Evolutionary conservation across 2,329 filamentous ascomycete species (phyloP).

Genomic region (Phialocephala sp.): DNA sequence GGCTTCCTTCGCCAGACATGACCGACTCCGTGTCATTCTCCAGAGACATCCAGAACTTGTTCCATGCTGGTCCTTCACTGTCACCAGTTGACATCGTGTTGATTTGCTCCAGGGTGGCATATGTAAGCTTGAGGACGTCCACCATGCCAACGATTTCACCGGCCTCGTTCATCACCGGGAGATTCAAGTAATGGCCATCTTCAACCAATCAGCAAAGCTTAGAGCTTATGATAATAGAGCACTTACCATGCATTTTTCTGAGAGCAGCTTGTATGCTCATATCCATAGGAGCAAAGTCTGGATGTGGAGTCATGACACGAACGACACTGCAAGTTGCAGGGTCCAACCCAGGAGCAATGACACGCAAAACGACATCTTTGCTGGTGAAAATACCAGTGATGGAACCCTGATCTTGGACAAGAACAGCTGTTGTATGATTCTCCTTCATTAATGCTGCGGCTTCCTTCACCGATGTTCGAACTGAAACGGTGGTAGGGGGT

Average conservation of each 20-base stretch:
- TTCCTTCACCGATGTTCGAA: slow-evolving; percentile 94
- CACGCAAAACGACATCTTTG: slow-evolving; percentile 97
- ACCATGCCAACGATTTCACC: slow-evolving; percentile 99
- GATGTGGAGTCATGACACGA: slow-evolving; percentile 98
- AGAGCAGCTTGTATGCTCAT: slow-evolving; percentile 99
- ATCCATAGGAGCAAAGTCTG: slow-evolving; percentile 97
- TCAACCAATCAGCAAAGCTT: slow-evolving; percentile 32
- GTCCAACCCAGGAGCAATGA: slow-evolving; percentile 95
- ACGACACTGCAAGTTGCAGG: slow-evolving; percentile 96
- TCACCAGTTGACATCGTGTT: slow-evolving; percentile 92
- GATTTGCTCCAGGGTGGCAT: slow-evolving; percentile 96
- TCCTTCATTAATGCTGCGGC: slow-evolving; percentile 97
- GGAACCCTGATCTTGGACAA: slow-evolving; percentile 94
- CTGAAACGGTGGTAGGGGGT: slow-evolving; percentile 92
- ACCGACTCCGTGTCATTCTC: slow-evolving; percentile 90
- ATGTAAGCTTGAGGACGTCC: slow-evolving; percentile 96
- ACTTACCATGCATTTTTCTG: slow-evolving; percentile 96
- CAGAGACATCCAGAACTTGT: slow-evolving; percentile 99
- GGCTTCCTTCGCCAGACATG: slow-evolving; percentile 88
- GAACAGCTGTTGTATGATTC: slow-evolving; percentile 94
- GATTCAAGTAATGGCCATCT: slow-evolving; percentile 98
- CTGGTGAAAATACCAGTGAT: slow-evolving; percentile 99
- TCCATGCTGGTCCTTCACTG: slow-evolving; percentile 96
- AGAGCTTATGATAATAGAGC: slow-evolving; percentile 2
- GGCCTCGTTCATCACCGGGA: slow-evolving; percentile 96